A percentile compares a stretch with the other conserved stretches of the same genome.
phyloP scores from a whole-genome alignment of 495 filamentous ascomycete species.

The Xylaria telfairii region DNA sequence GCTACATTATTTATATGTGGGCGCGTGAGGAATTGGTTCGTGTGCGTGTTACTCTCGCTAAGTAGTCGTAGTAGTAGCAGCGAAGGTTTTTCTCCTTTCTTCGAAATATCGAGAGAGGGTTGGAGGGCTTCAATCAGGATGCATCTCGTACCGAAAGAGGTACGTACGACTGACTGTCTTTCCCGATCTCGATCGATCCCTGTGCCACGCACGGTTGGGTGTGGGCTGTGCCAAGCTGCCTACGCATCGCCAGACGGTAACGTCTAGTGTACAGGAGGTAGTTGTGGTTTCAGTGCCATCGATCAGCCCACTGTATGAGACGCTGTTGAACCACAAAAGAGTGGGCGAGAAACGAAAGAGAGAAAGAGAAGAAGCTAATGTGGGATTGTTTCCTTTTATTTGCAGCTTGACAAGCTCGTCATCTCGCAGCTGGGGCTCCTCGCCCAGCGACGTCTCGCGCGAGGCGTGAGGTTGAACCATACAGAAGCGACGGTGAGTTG shows the following conservation, averaged over 20 bases:
- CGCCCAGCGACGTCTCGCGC: slow-evolving; percentile 86
- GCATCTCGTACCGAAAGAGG: slow-evolving; percentile 89
- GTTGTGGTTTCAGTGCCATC: neutral
- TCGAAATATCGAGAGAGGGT: neutral
- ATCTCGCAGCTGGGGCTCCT: slow-evolving; percentile 89
- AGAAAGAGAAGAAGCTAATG: neutral
- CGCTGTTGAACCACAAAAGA: neutral
- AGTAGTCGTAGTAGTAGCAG: too few species aligned
- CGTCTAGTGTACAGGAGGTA: too few species aligned
- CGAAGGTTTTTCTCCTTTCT: neutral
- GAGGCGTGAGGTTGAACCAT: slow-evolving; percentile 90
- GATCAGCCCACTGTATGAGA: neutral
- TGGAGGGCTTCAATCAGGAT: slow-evolving; percentile 38
- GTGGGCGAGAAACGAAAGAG: neutral
- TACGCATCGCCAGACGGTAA: neutral
- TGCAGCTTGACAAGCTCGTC: slow-evolving; percentile 92
- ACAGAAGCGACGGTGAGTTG: slow-evolving; percentile 80
- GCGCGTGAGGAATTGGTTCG: neutral
- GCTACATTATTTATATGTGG: neutral
- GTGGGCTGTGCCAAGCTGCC: neutral
- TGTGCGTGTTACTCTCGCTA: neutral
- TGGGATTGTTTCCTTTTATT: neutral
- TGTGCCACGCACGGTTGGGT: neutral
- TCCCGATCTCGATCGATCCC: neutral
- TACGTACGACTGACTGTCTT: slow-evolving; percentile 50